Base-by-base conservation (phyloP, 2,329 filamentous ascomycete genomes). In the Diaporthe batatas region DNA sequence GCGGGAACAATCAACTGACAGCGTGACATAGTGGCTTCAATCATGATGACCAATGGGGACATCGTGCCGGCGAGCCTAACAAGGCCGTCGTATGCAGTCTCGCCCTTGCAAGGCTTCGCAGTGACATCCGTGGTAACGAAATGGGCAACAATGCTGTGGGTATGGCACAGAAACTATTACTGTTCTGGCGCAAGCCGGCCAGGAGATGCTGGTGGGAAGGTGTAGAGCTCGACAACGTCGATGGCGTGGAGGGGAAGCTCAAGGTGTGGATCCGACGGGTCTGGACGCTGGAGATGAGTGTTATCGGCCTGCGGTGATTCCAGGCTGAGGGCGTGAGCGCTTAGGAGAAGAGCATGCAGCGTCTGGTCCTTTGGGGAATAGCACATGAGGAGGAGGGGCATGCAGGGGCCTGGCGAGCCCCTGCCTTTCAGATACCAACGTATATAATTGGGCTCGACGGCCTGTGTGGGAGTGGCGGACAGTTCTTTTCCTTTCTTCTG, bases 181-280 rank as follows among this genome's bases (percentile, higher is more conserved):
- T 99, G 4, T 99, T 99, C 86, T 99, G 96, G 96, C 91, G 96
- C 76, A 99, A 99, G 84, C 96, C 96, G 21, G 96, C 96, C 18
- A 88, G 96, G 74, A 90, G 96, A 81, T 99, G 96, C 86, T 99
- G 96, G 96, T 99, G 96, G 96, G 96, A 99, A 82, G 96, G 96
- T 32, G 93, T 99, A 49, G 95, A 98, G 82, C 87, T 99, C 57
- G 91, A 96, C 23, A 88, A 94, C 76, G 93, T 99, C 16, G 94
- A 97, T 67, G 96, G 96, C 18, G 93, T 98, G 10, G 91, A 97
- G 68, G 96, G 95, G 68, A 94, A 92, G 81, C 88, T 99, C 77
- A 99, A 99, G 84, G 95, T 99, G 73, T 99, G 96, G 96, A 98
- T 99, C 81, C 89, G 96, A 80, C 90, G 96, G 79, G 96, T 99